Conservation (phyloP, 139 green algal genomes). For the Closterium sp. region DNA sequence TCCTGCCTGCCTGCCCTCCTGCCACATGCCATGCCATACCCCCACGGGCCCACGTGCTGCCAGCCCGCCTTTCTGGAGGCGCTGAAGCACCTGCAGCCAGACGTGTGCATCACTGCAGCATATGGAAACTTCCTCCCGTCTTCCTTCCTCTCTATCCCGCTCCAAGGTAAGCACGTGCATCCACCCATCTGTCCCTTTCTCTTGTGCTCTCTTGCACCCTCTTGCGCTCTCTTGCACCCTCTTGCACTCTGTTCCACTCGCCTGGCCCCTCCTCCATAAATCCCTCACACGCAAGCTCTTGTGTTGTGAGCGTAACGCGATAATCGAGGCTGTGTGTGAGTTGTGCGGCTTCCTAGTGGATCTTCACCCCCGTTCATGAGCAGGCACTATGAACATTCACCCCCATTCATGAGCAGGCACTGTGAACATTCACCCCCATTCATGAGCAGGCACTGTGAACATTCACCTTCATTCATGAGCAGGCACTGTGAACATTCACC, state of each 20-base stretch:
- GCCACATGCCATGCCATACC: background rate
- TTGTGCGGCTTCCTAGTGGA: no score
- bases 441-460: slow-evolving; percentile 81
- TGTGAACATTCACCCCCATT: background rate
- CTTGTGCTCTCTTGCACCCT: background rate
- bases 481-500: slow-evolving; percentile 96
- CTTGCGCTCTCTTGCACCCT: no score
- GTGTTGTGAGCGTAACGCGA: no score
- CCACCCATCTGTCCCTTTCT: background rate
- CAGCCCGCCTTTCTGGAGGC: slow-evolving; percentile 70
- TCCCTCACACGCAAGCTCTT: no score
- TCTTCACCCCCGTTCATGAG: no score
- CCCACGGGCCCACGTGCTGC: no score
- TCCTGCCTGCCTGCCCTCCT: background rate
- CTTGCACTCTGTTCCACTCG: no score
- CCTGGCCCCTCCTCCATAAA: no score
- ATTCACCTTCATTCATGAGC: slow-evolving; percentile 76
- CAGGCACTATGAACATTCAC: no score
- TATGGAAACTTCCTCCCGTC: slow-evolving; percentile 95
- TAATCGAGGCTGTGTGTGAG: no score
- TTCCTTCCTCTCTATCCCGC: background rate
- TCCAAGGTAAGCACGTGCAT: background rate
- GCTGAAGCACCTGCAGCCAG: slow-evolving; percentile 69
- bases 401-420: no score
- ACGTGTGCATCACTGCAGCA: slow-evolving; percentile 93